Conservation (phyloP, 108 stramenopile genomes). For the Cyclotella distinguenda region DNA sequence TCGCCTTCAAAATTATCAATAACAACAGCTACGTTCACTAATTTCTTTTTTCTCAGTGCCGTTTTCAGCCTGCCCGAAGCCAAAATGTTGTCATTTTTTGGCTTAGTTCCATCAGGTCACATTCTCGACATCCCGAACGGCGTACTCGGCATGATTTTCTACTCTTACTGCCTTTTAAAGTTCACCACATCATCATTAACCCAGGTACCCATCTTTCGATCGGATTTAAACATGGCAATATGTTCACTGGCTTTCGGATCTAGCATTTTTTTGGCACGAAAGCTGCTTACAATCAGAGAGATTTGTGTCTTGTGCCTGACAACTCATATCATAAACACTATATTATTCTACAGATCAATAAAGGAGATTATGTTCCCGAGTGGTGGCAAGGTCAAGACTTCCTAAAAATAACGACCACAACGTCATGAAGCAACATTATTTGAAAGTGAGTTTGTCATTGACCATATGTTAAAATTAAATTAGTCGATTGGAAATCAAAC, state of each 20-base stretch:
- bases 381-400: no score
- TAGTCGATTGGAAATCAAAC: no score
- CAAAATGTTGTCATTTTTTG: slow-evolving; percentile 74
- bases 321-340: slow-evolving; percentile 70
- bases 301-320: slow-evolving; percentile 74
- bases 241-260: slow-evolving; percentile 50
- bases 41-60: slow-evolving; percentile 30
- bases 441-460: background rate
- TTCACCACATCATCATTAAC: background rate
- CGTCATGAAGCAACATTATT: background rate
- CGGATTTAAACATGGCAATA: slow-evolving; percentile 32
- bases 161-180: slow-evolving; percentile 43
- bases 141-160: slow-evolving; percentile 64
- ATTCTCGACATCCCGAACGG: slow-evolving; percentile 79
- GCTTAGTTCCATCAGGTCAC: slow-evolving; percentile 58
- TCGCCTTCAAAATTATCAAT: background rate
- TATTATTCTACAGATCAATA: slow-evolving; percentile 41
- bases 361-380: slow-evolving; percentile 2
- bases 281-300: slow-evolving; percentile 59
- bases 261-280: slow-evolving; percentile 63
- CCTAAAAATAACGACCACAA: no score
- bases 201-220: slow-evolving; percentile 8
- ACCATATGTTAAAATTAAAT: no score
- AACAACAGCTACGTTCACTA: background rate
- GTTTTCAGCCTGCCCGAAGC: slow-evolving; percentile 79